Conservation (phyloP, 2,329 filamentous ascomycete species). For the Penicillium sp. region DNA sequence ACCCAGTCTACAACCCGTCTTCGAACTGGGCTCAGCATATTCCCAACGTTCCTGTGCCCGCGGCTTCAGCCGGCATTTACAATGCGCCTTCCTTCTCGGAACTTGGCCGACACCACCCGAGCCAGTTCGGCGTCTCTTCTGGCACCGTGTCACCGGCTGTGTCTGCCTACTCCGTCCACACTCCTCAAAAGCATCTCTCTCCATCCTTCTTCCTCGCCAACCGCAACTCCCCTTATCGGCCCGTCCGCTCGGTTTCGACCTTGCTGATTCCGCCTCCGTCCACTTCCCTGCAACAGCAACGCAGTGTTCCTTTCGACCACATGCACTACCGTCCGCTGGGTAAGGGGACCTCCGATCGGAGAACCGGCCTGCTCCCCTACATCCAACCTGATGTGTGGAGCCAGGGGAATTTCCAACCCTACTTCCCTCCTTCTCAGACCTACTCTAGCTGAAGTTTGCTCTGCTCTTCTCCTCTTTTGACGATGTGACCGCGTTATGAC, state of each 20-base stretch:
- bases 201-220: slow-evolving; percentile 84
- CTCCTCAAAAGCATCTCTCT: slow-evolving; percentile 68
- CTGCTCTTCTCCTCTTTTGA: slow-evolving; percentile 14
- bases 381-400: slow-evolving; percentile 44
- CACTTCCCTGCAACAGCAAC: slow-evolving; percentile 69
- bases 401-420: slow-evolving; percentile 32
- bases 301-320: slow-evolving; percentile 60
- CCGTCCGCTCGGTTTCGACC: slow-evolving; percentile 82
- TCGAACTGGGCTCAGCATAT: slow-evolving; percentile 48
- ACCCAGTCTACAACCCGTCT: slow-evolving; percentile 64
- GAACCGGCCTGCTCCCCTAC: slow-evolving; percentile 63
- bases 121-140: slow-evolving; percentile 51
- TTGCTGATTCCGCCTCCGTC: slow-evolving; percentile 85
- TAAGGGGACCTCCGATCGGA: slow-evolving; percentile 61
- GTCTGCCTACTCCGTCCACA: slow-evolving; percentile 58
- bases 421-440: slow-evolving; percentile 28
- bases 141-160: slow-evolving; percentile 62
- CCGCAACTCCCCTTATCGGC: slow-evolving; percentile 85
- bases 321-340: slow-evolving; percentile 81
- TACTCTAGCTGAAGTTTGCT: slow-evolving; percentile 23
- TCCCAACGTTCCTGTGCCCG: slow-evolving; percentile 31
- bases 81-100: slow-evolving; percentile 32
- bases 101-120: slow-evolving; percentile 44
- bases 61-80: slow-evolving; percentile 29
- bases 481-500: slow-evolving; percentile 29